Evolutionary conservation across 176 grass and related monocot genomes (phyloP), one percentile per base, ranked within the genome.

Genomic region (Oryza longistaminata): DNA sequence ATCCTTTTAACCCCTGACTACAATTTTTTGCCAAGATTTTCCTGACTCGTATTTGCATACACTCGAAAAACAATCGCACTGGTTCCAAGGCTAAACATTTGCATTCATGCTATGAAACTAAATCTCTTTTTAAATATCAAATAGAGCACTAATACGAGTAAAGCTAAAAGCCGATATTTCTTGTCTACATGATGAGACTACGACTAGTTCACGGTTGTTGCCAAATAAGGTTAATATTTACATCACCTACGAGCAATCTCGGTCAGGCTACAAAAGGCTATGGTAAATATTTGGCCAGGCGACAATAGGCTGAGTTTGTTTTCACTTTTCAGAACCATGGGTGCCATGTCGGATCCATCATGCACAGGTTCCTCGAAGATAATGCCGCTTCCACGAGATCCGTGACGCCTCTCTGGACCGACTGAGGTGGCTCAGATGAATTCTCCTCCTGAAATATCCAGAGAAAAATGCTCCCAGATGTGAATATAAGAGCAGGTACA

Each of bases 311-410:
- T 40, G 52, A 60, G 69, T 44, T 44, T 33, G 22, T 35, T 46
- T 29, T 82, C 86, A 99, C 75, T 37, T 48, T 29, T 82, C 86
- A 99, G 79, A 99, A 99, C 97, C 97, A 99, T 2, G 97, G 97
- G 82, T 99, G 97, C 97, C 97, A 99, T n/a, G 97, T 99, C 8
- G 97, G 97, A 83, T 99, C 97, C 97, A 99, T 99, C 97, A 96
- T 99, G 84, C 97, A 99, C 76, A 99, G 74, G 81, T 96, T 99
- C 84, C 90, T 92, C 22, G 97, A 89, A 0, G 88, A 93, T 34
- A 96, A 61, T 26, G 97, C 93, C 1, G 91, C 76, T 66, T 99
- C 97, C 42, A 99, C 90, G 25, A 99, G 92, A 39, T 99, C 90
- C 0, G 97, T 92, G 16, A 96, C 93, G 8, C 93, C 97, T 88